A percentile compares a stretch with the other conserved stretches of the same genome.
These are phyloP conservation scores for Trichosporon asahii DNA, from an alignment of 1,284 basidiomycete genomes.

Conservation along the genomic window DNA sequence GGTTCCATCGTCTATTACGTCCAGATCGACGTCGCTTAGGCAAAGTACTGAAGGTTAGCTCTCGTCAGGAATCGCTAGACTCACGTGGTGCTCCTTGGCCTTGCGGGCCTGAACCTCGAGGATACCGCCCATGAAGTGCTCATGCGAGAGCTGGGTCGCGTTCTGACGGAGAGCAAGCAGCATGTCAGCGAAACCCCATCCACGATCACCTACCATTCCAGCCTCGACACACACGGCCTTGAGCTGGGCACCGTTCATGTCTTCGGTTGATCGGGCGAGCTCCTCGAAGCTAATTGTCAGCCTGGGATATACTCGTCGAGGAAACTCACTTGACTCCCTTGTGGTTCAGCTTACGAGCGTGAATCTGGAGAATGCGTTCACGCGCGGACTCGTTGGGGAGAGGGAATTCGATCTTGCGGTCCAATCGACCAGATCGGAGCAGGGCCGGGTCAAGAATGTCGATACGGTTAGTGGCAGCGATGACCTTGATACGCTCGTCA, in stretches of 20 bases:
- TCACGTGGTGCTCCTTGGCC: constrained; percentile 70
- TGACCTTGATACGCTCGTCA: constrained; percentile 97
- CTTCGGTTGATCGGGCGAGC: constrained; percentile 68
- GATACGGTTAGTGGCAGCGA: constrained; percentile 97
- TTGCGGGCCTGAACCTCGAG: constrained; percentile 95
- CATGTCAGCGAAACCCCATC: neutral
- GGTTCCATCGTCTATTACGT: neutral
- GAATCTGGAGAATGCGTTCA: constrained; percentile 71
- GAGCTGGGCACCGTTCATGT: constrained; percentile 64
- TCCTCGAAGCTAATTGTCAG: constrained; percentile 59
- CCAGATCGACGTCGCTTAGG: constrained; percentile 12
- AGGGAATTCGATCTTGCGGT: constrained; percentile 78
- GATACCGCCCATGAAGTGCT: constrained; percentile 87
- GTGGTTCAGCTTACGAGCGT: constrained; percentile 78
- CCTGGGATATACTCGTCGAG: neutral
- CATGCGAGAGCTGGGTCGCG: constrained; percentile 80
- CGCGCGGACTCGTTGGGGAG: constrained; percentile 70
- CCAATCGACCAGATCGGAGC: constrained; percentile 69
- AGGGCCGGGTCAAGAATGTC: constrained; percentile 87
- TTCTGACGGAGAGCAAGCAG: constrained; percentile 70
- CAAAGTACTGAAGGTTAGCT: constrained; percentile 32
- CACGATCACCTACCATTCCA: constrained; percentile 79
- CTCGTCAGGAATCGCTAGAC: constrained; percentile 18
- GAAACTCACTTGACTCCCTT: constrained; percentile 60
- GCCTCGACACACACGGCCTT: constrained; percentile 96